Base-by-base conservation (phyloP, 208 protist species). In the Leishmania tarentolae region DNA sequence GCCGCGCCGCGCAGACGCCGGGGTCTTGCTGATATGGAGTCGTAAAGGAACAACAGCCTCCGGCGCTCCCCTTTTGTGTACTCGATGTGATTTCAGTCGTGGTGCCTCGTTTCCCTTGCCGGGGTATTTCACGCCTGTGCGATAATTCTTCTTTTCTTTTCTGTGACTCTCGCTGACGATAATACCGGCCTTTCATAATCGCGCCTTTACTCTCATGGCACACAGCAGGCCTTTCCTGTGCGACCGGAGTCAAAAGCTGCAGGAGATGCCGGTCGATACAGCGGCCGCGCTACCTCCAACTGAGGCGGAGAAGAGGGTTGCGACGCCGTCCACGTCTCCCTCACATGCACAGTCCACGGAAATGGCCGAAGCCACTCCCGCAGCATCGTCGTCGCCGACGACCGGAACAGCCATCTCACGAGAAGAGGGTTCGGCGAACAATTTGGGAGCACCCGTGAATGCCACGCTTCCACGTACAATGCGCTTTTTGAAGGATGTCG, bases 401-500 rank as follows among this genome's bases (percentile, higher is more conserved):
- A 37, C 28, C 21, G 24, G 42, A 52, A 44, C 24, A 52, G 3
- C 19, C 47, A n/a, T n/a, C 21, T 73, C 68, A 3, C 8, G 31
- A 53, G 9, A 13, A 28, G 68, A 47, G 19, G 68, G 6, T 28
- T 31, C 44, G 21, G 28, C 68, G 7, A 50, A 35, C 21, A 28
- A 73, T 44, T 73, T 28, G 28, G 37, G 24, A 31, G 35, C 44
- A 50, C 24, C 9, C 28, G 44, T 21, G 37, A 42, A 35, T 31
- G 79, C 75, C 37, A 13, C 78, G 21, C 35, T 72, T 42, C 46
- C 72, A 42, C 80, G 80, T 42, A 85, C 69, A 47, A 88, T 82
- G 52, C 91, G 90, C 28, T 61, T 86, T 31, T 71, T 97, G 44
- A 91, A 85, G 35, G 90, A 94, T 74, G 83, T 93, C 24, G 88